These are phyloP conservation scores for Apiotrichum laibachii DNA, from an alignment of 1,284 basidiomycete genomes.

Conservation along the genomic window DNA sequence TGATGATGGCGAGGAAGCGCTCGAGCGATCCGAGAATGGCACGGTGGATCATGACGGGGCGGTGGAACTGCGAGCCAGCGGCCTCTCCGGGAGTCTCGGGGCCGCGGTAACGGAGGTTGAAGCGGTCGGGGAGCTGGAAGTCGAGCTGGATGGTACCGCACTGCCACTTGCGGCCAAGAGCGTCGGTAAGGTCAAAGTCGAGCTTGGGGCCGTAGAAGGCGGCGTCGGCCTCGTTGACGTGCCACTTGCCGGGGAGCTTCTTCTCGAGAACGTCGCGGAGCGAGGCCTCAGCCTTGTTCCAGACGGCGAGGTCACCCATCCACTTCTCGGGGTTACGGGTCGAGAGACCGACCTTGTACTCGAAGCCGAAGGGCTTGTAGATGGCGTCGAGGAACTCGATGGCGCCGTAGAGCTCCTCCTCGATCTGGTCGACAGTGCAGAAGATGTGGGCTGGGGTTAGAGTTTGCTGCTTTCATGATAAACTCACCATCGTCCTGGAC, in stretches of 20 bases:
- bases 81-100: conserved; percentile 48
- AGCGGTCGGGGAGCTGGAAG: conserved; percentile 98
- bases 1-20: conserved; percentile 95
- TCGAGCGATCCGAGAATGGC: conserved; percentile 94
- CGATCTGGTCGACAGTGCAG: conserved; percentile 92
- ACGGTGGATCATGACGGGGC: conserved; percentile 98
- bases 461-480: neutral
- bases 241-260: conserved; percentile 87
- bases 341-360: conserved; percentile 92
- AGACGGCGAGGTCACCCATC: conserved; percentile 84
- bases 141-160: conserved; percentile 95
- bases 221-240: conserved; percentile 91
- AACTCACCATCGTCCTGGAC: conserved; percentile 82
- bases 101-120: conserved; percentile 89
- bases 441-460: conserved; percentile 61
- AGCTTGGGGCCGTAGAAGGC: conserved; percentile 95
- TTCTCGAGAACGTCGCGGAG: conserved; percentile 80
- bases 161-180: conserved; percentile 88
- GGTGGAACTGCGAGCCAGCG: conserved; percentile 60
- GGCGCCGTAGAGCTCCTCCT: conserved; percentile 76
- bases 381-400: conserved; percentile 95
- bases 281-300: conserved; percentile 84
- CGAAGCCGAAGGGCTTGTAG: conserved; percentile 95
- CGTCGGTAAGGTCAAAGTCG: conserved; percentile 95
- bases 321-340: conserved; percentile 90